Evolutionary conservation across 768 basidiomycete genomes (phyloP), one percentile per base, ranked within the genome.

Genomic region (Scleroderma bovista): DNA sequence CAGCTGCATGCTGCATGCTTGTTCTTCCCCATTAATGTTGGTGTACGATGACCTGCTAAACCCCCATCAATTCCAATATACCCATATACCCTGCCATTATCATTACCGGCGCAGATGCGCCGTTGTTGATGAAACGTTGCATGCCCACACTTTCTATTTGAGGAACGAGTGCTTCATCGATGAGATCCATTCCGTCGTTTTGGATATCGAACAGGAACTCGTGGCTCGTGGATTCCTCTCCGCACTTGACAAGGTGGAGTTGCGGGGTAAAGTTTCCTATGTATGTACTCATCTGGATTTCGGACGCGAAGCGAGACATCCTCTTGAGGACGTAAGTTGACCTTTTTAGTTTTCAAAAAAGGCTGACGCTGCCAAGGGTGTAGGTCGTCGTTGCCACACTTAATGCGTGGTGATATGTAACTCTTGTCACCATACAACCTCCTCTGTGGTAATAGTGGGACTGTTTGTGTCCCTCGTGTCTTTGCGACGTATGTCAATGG

Each of bases 141-240:
- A 8, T 5, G 8, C 24, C 15, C 41, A 23, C 22, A 22, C 41
- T 29, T 42, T 15, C 41, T 15, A n/a, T 42, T 42, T 42, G 24
- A 42, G 24, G 41, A 16, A 26, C 23, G 6, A 41, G 34, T 24
- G 23, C 6, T 42, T 29, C 12, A 26, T 42, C 41, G 24, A 42
- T 42, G 24, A 5, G 24, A 13, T 26, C 23, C 24, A 42, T 42
- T 24, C 13, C 2, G 10, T 42, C 11, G 24, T 26, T 24, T 26
- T 26, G 19, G 41, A 24, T 13, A 43, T n/a, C 15, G 24, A 43
- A 79, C 80, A 36, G 38, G 71, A 73, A 13, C 71, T 60, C 74
- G 78, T 79, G 82, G 26, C 64, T 55, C 29, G 76, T 54, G 15
- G 79, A 62, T 53, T 71, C 75, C 57, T 75, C 64, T 2, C 65